These are phyloP conservation scores for Penicillium sp. DNA, from an alignment of 2,329 filamentous ascomycete genomes.

Conservation along the genomic window DNA sequence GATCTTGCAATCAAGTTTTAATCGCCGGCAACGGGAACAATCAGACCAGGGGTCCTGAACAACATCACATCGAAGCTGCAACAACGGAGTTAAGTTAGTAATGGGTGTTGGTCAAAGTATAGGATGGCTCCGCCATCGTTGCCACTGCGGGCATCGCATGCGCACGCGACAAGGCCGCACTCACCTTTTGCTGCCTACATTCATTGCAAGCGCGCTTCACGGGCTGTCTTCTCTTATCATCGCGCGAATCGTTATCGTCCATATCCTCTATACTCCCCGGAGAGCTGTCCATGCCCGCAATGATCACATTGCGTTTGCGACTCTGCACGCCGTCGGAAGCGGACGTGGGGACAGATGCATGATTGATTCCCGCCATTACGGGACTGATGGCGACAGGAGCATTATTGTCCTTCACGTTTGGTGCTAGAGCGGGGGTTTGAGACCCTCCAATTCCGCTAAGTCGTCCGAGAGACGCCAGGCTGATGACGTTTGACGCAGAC, in stretches of 20 bases:
- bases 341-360: slow-evolving; percentile 29
- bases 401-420: slow-evolving; percentile 31
- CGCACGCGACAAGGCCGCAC: slow-evolving; percentile 5
- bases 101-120: not conserved
- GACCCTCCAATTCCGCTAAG: slow-evolving; percentile 37
- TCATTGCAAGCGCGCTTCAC: slow-evolving; percentile 67
- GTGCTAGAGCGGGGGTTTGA: slow-evolving; percentile 29
- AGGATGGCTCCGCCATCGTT: not conserved
- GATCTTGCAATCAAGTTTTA: slow-evolving; percentile 64
- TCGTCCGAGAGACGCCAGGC: slow-evolving; percentile 37
- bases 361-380: slow-evolving; percentile 37
- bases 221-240: slow-evolving; percentile 46
- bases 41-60: slow-evolving; percentile 61
- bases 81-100: slow-evolving; percentile 8
- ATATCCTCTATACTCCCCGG: slow-evolving; percentile 47
- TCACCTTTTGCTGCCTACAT: slow-evolving; percentile 68
- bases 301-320: slow-evolving; percentile 45
- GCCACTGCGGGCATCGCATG: slow-evolving; percentile 5
- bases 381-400: slow-evolving; percentile 36
- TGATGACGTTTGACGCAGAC: slow-evolving; percentile 27
- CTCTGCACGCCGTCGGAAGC: slow-evolving; percentile 30
- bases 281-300: slow-evolving; percentile 48
- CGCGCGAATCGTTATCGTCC: slow-evolving; percentile 44
- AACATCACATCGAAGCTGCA: slow-evolving; percentile 65
- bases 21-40: slow-evolving; percentile 62